Base-by-base conservation (phyloP, 2,329 filamentous ascomycete genomes). In the Neofusicoccum cordaticola region DNA sequence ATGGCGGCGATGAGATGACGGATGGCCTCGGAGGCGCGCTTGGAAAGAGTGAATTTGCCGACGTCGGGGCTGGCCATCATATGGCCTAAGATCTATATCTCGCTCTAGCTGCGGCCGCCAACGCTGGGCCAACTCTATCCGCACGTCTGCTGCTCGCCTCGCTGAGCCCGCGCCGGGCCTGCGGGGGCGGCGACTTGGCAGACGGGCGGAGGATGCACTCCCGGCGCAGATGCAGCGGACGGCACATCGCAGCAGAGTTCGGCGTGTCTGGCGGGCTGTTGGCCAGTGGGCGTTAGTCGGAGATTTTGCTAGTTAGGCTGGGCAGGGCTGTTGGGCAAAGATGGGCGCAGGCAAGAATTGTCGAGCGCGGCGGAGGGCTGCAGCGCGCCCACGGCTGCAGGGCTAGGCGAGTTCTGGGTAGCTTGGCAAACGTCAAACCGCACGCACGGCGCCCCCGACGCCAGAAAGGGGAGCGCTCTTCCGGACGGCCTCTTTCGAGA, bases 81-180 rank as follows among this genome's bases (percentile, higher is more conserved):
- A 60, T 39, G 56, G 27, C 13, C 56, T 60, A 60, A 47, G 56
- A 60, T 60, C 56, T 60, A 47, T 60, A 60, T 27, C 13, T 2
- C 31, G 9, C 17, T 12, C 34, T 60, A 60, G 56, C 56, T 47
- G 56, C 56, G 41, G 56, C 56, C 4, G 56, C 56, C 56, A 57
- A 60, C 31, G 42, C n/a, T 19, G 3, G 42, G 56, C 31, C 41
- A 60, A 60, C 31, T 60, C 42, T 60, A 60, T 60, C 56, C 27
- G 15, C 41, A 60, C 56, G 9, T 47, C 56, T 8, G 31, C 27
- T 42, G 8, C 12, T 17, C 17, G 6, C 15, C 2, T n/a, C 22
- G 27, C 22, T 22, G 22, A 3, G 3, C 22, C 22, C 22, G 22
- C 22, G 22, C 22, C 22, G 22, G 22, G 22, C 22, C 22, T 22